These are phyloP conservation scores for Fusarium pininemorale DNA, from an alignment of 2,329 filamentous ascomycete genomes.

Conservation along the genomic window DNA sequence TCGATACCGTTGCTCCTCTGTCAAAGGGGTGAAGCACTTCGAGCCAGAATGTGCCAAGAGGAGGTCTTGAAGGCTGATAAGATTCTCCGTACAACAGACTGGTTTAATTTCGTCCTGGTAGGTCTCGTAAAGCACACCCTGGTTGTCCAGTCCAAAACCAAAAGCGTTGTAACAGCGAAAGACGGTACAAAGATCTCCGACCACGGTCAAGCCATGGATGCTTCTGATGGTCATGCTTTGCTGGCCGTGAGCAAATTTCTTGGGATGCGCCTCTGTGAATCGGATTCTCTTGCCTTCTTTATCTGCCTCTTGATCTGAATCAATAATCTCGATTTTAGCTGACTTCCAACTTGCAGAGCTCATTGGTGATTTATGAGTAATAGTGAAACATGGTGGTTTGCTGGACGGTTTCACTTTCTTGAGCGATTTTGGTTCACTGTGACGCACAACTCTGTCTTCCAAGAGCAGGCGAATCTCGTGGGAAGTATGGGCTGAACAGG, in stretches of 20 bases:
- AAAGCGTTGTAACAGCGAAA: not conserved
- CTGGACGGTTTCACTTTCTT: not conserved
- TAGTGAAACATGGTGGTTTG: fast-evolving
- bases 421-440: not conserved
- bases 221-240: not conserved
- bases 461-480: not conserved
- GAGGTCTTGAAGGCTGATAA: not conserved
- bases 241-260: fast-evolving
- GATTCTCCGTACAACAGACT: not conserved
- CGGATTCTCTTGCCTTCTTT: fast-evolving
- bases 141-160: not conserved
- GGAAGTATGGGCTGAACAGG: not conserved
- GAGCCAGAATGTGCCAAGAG: not conserved
- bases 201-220: not conserved
- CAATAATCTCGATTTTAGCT: not conserved
- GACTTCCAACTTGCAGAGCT: not conserved
- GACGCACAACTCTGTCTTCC: not conserved
- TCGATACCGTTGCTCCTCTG: not conserved
- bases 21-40: not conserved
- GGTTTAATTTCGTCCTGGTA: not conserved
- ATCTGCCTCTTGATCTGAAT: fast-evolving
- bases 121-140: not conserved
- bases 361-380: not conserved
- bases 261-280: not conserved
- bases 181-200: not conserved